Evolutionary conservation across 2,329 filamentous ascomycete genomes (phyloP).

Genomic region (Tolypocladium tundrense): DNA sequence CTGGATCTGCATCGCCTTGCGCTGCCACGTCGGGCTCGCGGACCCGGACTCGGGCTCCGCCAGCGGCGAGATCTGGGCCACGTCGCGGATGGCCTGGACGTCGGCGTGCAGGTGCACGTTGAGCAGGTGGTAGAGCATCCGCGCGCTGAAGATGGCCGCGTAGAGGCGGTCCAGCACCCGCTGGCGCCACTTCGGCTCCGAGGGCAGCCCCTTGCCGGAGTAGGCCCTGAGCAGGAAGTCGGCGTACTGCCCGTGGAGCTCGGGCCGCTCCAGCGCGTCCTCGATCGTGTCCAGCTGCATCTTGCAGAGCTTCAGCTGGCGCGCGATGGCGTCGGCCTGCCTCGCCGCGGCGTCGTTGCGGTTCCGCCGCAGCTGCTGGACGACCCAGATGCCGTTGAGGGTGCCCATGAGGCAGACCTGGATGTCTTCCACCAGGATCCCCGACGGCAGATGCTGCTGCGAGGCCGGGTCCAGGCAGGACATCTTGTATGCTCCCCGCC

Average conservation of each 20-base stretch:
- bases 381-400: conserved; percentile 19
- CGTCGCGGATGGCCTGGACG: conserved; percentile 9
- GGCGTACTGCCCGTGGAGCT: conserved; percentile 6
- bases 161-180: conserved; percentile 17
- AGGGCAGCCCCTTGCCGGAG: conserved; percentile 15
- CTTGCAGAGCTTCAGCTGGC: conserved; percentile 7
- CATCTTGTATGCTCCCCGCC: conserved; percentile 18
- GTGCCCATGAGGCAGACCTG: conserved; percentile 20
- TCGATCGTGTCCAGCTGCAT: conserved; percentile 9
- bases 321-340: conserved; percentile 1
- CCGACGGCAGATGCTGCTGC: conserved; percentile 14
- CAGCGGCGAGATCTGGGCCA: conserved; percentile 1
- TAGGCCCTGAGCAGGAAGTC: conserved; percentile 16
- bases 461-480: conserved; percentile 17
- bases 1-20: conserved; percentile 11
- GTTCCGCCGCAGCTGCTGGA: conserved; percentile 14
- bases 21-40: conserved; percentile 8
- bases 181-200: conserved; percentile 11
- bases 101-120: conserved; percentile 25
- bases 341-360: conserved; percentile 4
- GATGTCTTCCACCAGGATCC: conserved; percentile 22
- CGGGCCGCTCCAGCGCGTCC: conserved; percentile 6
- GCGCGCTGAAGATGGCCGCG: conserved; percentile 18
- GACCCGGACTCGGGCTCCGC: conserved; percentile 2
- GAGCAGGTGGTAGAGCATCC: conserved; percentile 26